A percentile compares a stretch with the other conserved stretches of the same genome.
Conservation (phyloP, 2,329 filamentous ascomycete genomes). For the Calonectria naviculata region DNA sequence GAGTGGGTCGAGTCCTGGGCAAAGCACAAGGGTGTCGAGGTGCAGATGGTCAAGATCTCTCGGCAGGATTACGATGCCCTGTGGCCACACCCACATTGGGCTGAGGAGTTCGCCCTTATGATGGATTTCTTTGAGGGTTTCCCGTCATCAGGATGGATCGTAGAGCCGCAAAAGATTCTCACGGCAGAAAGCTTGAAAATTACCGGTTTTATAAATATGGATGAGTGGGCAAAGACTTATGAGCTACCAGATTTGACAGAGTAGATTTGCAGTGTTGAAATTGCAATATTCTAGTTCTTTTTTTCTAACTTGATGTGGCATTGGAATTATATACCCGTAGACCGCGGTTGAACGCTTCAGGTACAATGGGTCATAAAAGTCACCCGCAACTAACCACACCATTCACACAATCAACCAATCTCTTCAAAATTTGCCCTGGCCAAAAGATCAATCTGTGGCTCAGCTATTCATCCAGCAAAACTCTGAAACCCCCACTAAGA, state of each 20-base stretch:
- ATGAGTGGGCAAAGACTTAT: neutral
- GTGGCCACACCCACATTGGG: neutral
- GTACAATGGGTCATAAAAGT: too few relatives aligned
- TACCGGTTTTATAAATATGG: neutral
- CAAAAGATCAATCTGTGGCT: too few relatives aligned
- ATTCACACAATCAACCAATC: too few relatives aligned
- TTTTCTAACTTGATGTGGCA: too few relatives aligned
- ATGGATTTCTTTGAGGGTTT: neutral
- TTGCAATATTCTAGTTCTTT: too few relatives aligned
- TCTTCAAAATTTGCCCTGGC: too few relatives aligned
- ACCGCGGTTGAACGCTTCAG: too few relatives aligned
- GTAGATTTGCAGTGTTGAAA: too few relatives aligned
- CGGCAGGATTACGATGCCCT: neutral
- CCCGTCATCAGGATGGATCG: neutral
- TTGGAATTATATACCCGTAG: too few relatives aligned
- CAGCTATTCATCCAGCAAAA: too few relatives aligned
- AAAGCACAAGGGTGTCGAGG: neutral
- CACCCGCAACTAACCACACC: too few relatives aligned
- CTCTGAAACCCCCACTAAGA: too few relatives aligned
- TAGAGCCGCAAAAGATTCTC: neutral
- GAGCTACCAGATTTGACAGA: neutral
- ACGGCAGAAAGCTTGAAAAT: neutral
- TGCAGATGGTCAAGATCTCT: neutral
- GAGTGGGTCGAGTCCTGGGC: constrained; percentile 3
- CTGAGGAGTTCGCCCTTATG: neutral